Percentiles rank a stretch among this genome's conserved stretches.
These are phyloP conservation scores for Phytophthora hybrid DNA, from an alignment of 352 stramenopile genomes.

Conservation along the genomic window DNA sequence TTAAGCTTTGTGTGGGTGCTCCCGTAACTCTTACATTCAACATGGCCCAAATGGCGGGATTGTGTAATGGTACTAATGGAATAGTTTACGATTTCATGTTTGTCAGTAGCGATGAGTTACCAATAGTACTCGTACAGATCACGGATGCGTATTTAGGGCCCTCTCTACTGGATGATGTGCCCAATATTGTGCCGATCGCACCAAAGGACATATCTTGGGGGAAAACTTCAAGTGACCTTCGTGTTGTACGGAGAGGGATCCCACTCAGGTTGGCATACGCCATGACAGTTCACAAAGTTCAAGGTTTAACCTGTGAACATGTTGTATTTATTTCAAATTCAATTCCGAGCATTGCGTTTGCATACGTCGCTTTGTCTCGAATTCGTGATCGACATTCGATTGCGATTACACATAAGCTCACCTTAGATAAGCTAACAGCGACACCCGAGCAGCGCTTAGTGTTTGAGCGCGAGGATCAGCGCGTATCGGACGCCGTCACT, in stretches of 20 bases:
- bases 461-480: no score
- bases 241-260: slow-evolving; percentile 1
- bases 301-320: neutral
- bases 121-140: neutral
- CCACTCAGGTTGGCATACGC: slow-evolving; percentile 13
- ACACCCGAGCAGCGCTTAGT: no score
- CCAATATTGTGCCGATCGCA: neutral
- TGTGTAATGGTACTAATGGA: neutral
- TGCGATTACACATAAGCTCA: no score
- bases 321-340: slow-evolving; percentile 8
- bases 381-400: no score
- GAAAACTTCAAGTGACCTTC: neutral
- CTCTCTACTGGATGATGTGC: neutral
- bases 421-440: no score
- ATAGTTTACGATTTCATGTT: neutral
- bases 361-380: neutral
- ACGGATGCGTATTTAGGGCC: neutral
- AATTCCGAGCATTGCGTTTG: slow-evolving; percentile 6
- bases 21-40: neutral
- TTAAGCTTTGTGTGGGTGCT: neutral
- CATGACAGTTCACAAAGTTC: slow-evolving; percentile 20
- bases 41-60: neutral
- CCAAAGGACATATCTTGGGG: neutral
- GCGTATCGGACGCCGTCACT: no score
- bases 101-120: neutral